Conservation (phyloP, 2,329 filamentous ascomycete genomes). For the Neonectria faginata region DNA sequence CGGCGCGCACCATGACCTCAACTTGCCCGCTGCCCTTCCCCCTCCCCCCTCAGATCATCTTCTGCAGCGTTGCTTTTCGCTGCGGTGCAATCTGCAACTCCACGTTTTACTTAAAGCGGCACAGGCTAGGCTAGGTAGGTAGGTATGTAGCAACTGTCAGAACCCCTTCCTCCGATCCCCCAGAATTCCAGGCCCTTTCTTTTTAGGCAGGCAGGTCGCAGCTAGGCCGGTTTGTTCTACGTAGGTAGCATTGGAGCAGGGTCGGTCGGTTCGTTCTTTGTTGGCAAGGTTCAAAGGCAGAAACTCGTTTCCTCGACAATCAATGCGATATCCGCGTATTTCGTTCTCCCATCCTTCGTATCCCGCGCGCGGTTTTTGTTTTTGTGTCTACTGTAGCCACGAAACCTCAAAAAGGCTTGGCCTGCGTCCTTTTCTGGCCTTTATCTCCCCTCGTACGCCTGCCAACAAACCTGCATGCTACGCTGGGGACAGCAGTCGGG, state of each 20-base stretch:
- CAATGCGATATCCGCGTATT: background rate
- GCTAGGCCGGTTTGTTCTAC: background rate
- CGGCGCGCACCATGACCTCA: background rate
- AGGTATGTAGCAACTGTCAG: background rate
- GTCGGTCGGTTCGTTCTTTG: no score
- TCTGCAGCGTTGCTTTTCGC: conserved; percentile 1
- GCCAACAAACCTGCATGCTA: background rate
- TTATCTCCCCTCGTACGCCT: background rate
- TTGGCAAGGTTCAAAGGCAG: background rate
- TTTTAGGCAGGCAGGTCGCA: background rate
- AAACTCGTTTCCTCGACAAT: background rate
- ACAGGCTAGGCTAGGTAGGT: background rate
- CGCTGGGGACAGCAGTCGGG: background rate
- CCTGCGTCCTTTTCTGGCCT: background rate
- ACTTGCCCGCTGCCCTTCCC: background rate
- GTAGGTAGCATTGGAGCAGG: background rate
- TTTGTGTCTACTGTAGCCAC: background rate
- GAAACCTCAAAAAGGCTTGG: background rate
- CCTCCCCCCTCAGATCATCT: background rate
- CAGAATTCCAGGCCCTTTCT: background rate
- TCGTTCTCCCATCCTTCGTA: background rate
- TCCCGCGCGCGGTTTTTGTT: background rate
- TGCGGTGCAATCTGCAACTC: background rate
- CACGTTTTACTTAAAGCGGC: background rate
- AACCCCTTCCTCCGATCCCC: conserved; percentile 1